phyloP scores from a whole-genome alignment of 169 alveolate genomes.

The Plasmodium gonderi region DNA sequence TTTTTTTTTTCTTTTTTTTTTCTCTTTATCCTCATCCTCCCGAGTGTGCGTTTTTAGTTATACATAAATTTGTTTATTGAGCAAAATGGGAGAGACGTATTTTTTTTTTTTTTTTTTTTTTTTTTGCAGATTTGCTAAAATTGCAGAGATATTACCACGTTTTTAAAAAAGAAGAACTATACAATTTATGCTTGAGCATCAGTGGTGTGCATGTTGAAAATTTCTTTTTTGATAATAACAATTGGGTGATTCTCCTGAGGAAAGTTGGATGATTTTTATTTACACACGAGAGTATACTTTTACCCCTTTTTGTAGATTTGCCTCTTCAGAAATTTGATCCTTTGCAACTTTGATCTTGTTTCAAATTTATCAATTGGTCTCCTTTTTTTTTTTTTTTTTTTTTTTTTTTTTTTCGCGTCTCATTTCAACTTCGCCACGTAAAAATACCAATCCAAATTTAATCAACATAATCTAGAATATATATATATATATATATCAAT shows the following conservation, averaged over 20 bases:
- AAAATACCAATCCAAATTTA: no score
- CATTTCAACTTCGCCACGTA: not conserved
- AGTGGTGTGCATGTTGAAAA: slow-evolving; percentile 67
- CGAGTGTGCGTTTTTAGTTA: slow-evolving; percentile 37
- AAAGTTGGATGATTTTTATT: slow-evolving; percentile 1
- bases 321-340: no score
- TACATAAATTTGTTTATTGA: slow-evolving; percentile 80
- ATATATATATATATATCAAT: no score
- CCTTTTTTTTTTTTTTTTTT: not conserved
- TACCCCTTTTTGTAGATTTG: no score
- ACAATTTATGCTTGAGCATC: slow-evolving; percentile 80
- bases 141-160: slow-evolving; percentile 93
- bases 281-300: no score
- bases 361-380: not conserved
- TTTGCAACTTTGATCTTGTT: not conserved
- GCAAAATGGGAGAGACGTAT: not conserved
- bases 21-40: no score
- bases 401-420: not conserved
- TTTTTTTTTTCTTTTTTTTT: not conserved
- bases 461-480: no score
- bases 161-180: slow-evolving; percentile 92
- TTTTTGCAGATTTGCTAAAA: slow-evolving; percentile 55
- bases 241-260: slow-evolving; percentile 78
- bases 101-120: not conserved
- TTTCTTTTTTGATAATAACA: slow-evolving; percentile 76